These are phyloP conservation scores for Ehretia macrophylla DNA, from an alignment of 257 asterid genomes.

Conservation along the genomic window DNA sequence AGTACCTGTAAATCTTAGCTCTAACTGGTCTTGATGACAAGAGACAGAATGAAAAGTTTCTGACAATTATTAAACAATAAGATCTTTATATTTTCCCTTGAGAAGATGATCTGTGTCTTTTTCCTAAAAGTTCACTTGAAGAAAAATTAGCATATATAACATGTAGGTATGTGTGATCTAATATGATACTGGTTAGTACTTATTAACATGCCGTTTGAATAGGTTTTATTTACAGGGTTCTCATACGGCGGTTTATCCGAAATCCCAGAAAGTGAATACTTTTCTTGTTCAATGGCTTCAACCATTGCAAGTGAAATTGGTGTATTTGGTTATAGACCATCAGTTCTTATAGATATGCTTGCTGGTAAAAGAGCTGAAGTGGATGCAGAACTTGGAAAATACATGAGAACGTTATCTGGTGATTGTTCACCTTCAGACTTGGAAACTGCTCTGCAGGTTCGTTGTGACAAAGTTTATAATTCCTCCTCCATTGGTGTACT, in stretches of 20 bases:
- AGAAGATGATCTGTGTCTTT: no score
- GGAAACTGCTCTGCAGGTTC: conserved; percentile 96
- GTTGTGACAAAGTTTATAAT: background rate
- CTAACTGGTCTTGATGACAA: no score
- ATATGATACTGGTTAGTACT: conserved; percentile 20
- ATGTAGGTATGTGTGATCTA: conserved; percentile 11
- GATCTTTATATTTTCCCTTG: no score
- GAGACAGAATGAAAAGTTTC: no score
- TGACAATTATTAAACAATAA: no score
- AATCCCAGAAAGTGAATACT: conserved; percentile 77
- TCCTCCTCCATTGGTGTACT: no score
- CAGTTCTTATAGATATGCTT: conserved; percentile 88
- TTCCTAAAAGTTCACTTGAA: no score
- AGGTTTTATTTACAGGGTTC: conserved; percentile 95
- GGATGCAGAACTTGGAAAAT: conserved; percentile 84
- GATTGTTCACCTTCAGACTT: conserved; percentile 96
- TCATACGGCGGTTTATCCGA: conserved; percentile 91
- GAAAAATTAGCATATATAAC: background rate
- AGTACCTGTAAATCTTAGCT: no score
- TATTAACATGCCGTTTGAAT: conserved; percentile 47
- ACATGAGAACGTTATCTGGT: conserved; percentile 91
- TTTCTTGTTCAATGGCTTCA: conserved; percentile 94
- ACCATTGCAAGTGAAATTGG: conserved; percentile 98
- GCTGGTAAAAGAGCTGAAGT: conserved; percentile 99
- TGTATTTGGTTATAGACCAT: conserved; percentile 88